Base-by-base conservation (phyloP, 2,329 filamentous ascomycete species). In the Trichoderma sp. region DNA sequence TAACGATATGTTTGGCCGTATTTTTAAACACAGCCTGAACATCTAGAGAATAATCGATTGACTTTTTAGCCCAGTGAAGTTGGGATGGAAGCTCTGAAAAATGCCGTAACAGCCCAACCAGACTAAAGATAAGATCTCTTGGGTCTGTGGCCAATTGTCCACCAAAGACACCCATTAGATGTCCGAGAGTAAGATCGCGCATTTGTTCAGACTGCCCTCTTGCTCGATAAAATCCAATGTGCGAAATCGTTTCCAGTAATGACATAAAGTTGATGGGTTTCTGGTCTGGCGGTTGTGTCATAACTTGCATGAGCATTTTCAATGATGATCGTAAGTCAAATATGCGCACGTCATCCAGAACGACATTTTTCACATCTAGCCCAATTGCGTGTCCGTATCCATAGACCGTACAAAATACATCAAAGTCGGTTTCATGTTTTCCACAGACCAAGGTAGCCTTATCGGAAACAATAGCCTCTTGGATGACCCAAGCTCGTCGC, bases 211-310 rank as follows among this genome's bases (percentile, higher is more conserved):
- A 47, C 17, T 47, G 43, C 4, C 43, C 17, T 11, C 8, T 47
- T 20, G n/a, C 1, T 47, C 43, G 43, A 20, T 47, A 47, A 1
- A 11, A 11, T 0, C 43, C 43, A 20, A 47, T 20, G 0, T 47
- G 43, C 43, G 43, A 47, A n/a, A 47, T 47, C 0, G 43, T 47
- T 47, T 47, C 43, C 43, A 47, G 43, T 0, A 47, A 47, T 20
- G 43, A 47, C 43, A 20, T 47, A 15, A 47, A 47, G n/a, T 47
- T 47, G 43, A 47, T 47, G 9, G 43, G 0, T n/a, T 3, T 20
- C 1, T 47, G 43, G n/a, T 47, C n/a, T 0, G 43, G 0, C 43
- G n/a, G 9, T 47, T 47, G 17, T 0, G 0, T 11, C n/a, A 11
- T 47, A 0, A 47, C 43, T 47, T 47, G 8, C 43, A 47, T 9